Percentiles rank a stretch among this genome's conserved stretches.
Evolutionary conservation across 768 basidiomycete species (phyloP).

Genomic region (Steccherinum ochraceum): DNA sequence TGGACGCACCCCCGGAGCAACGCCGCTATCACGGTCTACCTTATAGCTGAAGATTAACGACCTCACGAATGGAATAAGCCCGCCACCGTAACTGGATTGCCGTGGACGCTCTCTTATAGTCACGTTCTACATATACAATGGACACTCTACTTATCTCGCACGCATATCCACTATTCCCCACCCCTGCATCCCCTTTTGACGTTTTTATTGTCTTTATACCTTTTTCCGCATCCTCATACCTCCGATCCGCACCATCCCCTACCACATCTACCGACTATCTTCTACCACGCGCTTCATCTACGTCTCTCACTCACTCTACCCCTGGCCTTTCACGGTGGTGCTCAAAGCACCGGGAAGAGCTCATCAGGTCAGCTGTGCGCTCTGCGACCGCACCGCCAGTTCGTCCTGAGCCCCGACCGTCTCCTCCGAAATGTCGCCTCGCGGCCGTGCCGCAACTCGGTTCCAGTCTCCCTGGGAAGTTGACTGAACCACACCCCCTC

Average conservation of each 20-base stretch:
- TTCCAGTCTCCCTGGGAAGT: background rate
- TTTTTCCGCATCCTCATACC: conserved; percentile 6
- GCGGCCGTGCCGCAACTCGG: background rate
- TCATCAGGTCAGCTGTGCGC: background rate
- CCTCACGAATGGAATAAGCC: conserved; percentile 20
- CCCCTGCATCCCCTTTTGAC: conserved; percentile 15
- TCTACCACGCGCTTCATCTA: background rate
- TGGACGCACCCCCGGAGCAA: conserved; percentile 10
- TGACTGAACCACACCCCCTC: background rate
- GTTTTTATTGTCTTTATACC: conserved; percentile 25
- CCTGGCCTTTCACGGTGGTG: background rate
- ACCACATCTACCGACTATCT: conserved; percentile 6
- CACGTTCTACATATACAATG: conserved; percentile 24
- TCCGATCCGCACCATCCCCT: conserved; percentile 8
- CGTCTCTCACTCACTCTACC: background rate
- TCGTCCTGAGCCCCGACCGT: background rate
- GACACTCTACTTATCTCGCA: conserved; percentile 31
- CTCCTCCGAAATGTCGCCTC: background rate
- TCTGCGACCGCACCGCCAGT: background rate
- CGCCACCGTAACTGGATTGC: conserved; percentile 46
- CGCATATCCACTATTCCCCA: conserved; percentile 18
- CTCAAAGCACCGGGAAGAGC: background rate
- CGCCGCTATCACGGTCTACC: background rate
- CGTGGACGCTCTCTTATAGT: conserved; percentile 41
- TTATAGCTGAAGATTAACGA: conserved; percentile 27